Percentiles rank a stretch among this genome's conserved stretches.
Conservation (phyloP, 345 rosid species). For the Streptanthus diversifolius region DNA sequence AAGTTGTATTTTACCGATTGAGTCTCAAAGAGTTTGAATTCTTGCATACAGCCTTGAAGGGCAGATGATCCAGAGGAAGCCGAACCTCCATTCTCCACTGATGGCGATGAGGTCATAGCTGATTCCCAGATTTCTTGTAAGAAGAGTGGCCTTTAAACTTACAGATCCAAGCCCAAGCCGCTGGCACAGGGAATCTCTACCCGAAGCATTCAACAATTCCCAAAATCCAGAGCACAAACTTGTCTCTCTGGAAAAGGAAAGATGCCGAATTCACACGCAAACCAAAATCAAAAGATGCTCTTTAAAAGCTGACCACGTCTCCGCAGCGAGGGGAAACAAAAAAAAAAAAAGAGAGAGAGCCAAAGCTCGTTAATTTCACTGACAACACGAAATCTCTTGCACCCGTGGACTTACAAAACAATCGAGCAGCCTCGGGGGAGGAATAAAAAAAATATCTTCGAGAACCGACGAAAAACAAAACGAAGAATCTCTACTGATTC, state of each 20-base stretch:
- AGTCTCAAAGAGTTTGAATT: slow-evolving; percentile 38
- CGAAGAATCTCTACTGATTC: background rate
- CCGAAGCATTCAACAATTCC: slow-evolving; percentile 14
- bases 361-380: background rate
- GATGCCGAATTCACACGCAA: slow-evolving; percentile 15
- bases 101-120: slow-evolving; percentile 20
- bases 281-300: background rate
- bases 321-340: background rate
- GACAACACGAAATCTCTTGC: background rate
- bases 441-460: background rate
- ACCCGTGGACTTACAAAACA: background rate
- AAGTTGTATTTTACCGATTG: slow-evolving; percentile 16
- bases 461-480: background rate
- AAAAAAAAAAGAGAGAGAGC: background rate
- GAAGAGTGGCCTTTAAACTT: background rate
- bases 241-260: background rate
- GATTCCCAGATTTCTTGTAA: background rate
- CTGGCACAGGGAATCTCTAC: background rate
- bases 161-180: slow-evolving; percentile 23
- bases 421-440: background rate
- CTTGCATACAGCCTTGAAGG: slow-evolving; percentile 28
- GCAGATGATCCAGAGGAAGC: slow-evolving; percentile 18
- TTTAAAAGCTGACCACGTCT: background rate
- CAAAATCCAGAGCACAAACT: background rate
- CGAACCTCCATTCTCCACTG: slow-evolving; percentile 25